Evolutionary conservation across 2,329 filamentous ascomycete genomes (phyloP), one percentile per base, ranked within the genome.

Genomic region (Zymoseptoria brevis): DNA sequence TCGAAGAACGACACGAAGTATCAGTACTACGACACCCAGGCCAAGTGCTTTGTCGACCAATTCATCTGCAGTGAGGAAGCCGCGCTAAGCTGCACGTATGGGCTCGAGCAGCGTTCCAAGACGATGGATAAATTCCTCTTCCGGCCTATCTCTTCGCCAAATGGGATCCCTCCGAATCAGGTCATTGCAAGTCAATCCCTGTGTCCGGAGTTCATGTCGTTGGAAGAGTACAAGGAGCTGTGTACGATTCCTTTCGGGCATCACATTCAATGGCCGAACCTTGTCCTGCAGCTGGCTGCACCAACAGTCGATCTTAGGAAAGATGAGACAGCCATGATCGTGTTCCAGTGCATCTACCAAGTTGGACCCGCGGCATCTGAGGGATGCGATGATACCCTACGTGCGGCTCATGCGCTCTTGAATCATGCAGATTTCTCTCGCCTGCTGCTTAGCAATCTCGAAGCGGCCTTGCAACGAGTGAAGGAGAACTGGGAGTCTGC

Each of bases 261-360:
- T 2, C 64, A 73, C 8, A 72, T 77, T 0, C 74, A 81, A 5
- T 83, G 81, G 80, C 67, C 74, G 1, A 73, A 75, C 2, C 72
- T 85, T 0, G 64, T 83, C 0, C 60, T 76, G 0, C 81, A 84
- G 61, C 66, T 85, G 2, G 81, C 75, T 0, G 77, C 79, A 0
- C 77, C 80, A 71, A 82, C 53, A 60, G 55, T 90, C 2, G 87
- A 87, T 61, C 83, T 88, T 61, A 83, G 81, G 29, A 78, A 77
- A 0, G 76, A 82, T 29, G 75, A 78, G 0, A 81, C 81, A 0
- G 75, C 76, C 29, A 60, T 73, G 0, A 63, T 87, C 0, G 67
- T 89, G 1, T 72, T 73, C 1, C 80, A 82, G 8, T 71, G 88
- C 0, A 73, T 78, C 0, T 61, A 80, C 0, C 81, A 88, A 62